phyloP scores from a whole-genome alignment of 768 basidiomycete genomes.

The Scleroderma bovista region DNA sequence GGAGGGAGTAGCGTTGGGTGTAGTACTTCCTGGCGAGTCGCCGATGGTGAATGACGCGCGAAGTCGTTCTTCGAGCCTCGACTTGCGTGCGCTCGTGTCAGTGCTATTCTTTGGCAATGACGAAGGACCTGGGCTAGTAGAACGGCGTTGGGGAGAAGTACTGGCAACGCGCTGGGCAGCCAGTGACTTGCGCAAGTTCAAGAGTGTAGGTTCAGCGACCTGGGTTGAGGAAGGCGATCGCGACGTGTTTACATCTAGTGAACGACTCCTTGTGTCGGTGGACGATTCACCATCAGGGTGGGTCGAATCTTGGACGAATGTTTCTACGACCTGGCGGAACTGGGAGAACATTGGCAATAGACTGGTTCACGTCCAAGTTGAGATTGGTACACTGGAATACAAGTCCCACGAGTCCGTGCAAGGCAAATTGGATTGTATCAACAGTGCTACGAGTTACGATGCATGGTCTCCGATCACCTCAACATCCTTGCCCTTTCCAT shows the following conservation, averaged over 20 bases:
- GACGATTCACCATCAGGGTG: conserved; percentile 16
- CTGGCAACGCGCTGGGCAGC: conserved; percentile 45
- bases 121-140: conserved; percentile 21
- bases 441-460: conserved; percentile 11
- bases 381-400: no score
- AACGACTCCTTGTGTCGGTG: conserved; percentile 31
- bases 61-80: conserved; percentile 72
- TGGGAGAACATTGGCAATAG: conserved; percentile 60
- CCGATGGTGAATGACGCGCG: conserved; percentile 56
- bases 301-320: conserved; percentile 46
- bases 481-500: conserved; percentile 59
- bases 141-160: conserved; percentile 26
- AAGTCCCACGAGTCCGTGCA: no score
- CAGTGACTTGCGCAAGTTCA: conserved; percentile 60
- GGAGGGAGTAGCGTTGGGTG: conserved; percentile 35
- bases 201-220: conserved; percentile 55
- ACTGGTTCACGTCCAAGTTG: not conserved
- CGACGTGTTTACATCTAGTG: conserved; percentile 26
- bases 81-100: conserved; percentile 37
- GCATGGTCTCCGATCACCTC: conserved; percentile 19
- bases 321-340: conserved; percentile 69
- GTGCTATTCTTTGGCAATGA: conserved; percentile 8
- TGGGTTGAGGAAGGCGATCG: conserved; percentile 42
- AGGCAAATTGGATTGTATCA: no score
- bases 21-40: conserved; percentile 44